Conservation (phyloP, 148 eudicot genomes). For the Spergularia marina region DNA sequence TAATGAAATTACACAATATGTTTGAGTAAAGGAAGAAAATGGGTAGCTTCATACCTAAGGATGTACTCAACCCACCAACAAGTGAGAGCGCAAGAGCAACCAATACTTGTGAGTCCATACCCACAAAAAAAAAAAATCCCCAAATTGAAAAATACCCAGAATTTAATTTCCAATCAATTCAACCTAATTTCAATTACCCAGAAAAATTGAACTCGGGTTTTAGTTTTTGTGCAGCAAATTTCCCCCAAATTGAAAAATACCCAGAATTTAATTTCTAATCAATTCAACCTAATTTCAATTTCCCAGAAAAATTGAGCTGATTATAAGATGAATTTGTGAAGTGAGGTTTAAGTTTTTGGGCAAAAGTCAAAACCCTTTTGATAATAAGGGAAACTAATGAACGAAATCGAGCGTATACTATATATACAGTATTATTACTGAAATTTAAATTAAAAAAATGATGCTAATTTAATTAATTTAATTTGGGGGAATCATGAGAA, state of each 20-base stretch:
- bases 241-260: constrained; percentile 5
- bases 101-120: constrained; percentile 87
- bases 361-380: constrained; percentile 3
- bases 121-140: neutral
- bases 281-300: neutral
- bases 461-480: neutral
- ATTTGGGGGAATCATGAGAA: constrained; percentile 11
- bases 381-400: neutral
- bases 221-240: too few relatives aligned
- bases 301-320: neutral
- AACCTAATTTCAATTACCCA: constrained; percentile 6
- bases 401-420: neutral
- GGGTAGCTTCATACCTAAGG: constrained; percentile 51
- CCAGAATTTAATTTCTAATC: constrained; percentile 8
- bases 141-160: constrained; percentile 13
- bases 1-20: neutral
- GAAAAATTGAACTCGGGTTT: neutral
- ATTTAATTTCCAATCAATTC: neutral
- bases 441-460: neutral
- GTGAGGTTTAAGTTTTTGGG: constrained; percentile 2
- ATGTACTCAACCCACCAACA: constrained; percentile 95
- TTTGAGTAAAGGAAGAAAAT: constrained; percentile 18
- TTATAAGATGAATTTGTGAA: constrained; percentile 6
- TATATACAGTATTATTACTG: neutral
- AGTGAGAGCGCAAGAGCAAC: constrained; percentile 92